These are phyloP conservation scores for Herpotrichia juniperi DNA, from an alignment of 2,329 filamentous ascomycete species.

Conservation along the genomic window DNA sequence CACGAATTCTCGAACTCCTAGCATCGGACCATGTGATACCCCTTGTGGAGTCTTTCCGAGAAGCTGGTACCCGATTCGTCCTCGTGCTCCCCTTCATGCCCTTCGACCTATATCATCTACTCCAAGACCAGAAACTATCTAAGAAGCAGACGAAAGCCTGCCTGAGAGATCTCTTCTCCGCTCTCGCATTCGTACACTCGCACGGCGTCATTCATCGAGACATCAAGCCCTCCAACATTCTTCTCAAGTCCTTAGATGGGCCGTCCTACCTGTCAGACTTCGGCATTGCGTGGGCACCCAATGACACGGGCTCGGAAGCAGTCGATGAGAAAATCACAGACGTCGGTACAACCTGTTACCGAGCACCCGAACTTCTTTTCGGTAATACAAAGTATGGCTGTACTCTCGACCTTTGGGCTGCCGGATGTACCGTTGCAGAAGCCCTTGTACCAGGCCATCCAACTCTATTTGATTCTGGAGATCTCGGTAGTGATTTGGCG, in stretches of 20 bases:
- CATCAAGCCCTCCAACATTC: constrained; percentile 88
- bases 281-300: constrained; percentile 83
- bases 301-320: constrained; percentile 65
- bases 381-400: constrained; percentile 75
- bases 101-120: constrained; percentile 71
- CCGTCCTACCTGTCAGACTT: constrained; percentile 88
- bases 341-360: constrained; percentile 90
- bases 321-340: constrained; percentile 79
- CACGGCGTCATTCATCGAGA: constrained; percentile 88
- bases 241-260: constrained; percentile 70
- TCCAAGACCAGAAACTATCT: constrained; percentile 56
- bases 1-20: constrained; percentile 70
- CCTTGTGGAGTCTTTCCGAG: constrained; percentile 73
- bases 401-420: constrained; percentile 86
- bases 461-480: constrained; percentile 83
- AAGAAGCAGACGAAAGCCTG: constrained; percentile 51
- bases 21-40: constrained; percentile 66
- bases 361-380: constrained; percentile 89
- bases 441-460: constrained; percentile 61
- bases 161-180: constrained; percentile 73
- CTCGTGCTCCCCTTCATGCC: constrained; percentile 86
- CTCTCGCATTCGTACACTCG: constrained; percentile 72
- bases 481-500: constrained; percentile 89
- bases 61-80: constrained; percentile 74
- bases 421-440: constrained; percentile 84